Evolutionary conservation across 306 rosid species (phyloP).

Genomic region (Sophora flavescens): DNA sequence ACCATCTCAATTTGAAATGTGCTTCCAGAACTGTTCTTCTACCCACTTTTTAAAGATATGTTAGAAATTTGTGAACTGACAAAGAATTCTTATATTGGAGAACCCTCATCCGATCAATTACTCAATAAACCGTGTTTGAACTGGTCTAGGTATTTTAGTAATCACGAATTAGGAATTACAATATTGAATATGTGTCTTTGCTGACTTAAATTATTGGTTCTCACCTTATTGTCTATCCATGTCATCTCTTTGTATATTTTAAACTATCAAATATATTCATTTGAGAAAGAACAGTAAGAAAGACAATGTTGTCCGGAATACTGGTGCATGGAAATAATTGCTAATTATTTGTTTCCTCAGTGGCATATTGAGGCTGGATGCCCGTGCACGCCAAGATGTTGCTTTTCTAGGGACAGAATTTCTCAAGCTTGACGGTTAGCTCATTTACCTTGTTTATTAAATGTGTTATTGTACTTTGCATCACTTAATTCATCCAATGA

Average conservation of each 20-base stretch:
- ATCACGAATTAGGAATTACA: neutral
- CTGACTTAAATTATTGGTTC: constrained; percentile 32
- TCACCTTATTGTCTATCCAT: neutral
- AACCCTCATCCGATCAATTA: constrained; percentile 10
- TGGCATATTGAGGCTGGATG: constrained; percentile 91
- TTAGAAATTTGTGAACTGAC: constrained; percentile 20
- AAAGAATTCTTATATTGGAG: constrained; percentile 18
- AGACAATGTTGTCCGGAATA: neutral
- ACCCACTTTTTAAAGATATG: constrained; percentile 3
- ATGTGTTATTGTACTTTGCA: constrained; percentile 27
- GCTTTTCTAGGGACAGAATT: constrained; percentile 87
- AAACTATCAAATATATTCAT: constrained; percentile 16
- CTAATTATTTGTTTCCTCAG: constrained; percentile 59
- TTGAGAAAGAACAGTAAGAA: constrained; percentile 26
- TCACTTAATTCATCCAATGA: constrained; percentile 33
- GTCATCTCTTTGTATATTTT: no score
- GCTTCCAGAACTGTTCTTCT: constrained; percentile 20
- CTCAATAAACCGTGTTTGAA: constrained; percentile 27
- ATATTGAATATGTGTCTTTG: constrained; percentile 18
- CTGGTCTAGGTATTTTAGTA: constrained; percentile 23
- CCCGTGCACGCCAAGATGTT: constrained; percentile 87
- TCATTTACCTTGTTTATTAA: constrained; percentile 30
- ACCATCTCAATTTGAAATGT: constrained; percentile 32
- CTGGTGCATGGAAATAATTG: constrained; percentile 26
- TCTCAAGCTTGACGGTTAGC: constrained; percentile 90